phyloP scores from a whole-genome alignment of 306 rosid genomes.

The Phaseolus lunatus region DNA sequence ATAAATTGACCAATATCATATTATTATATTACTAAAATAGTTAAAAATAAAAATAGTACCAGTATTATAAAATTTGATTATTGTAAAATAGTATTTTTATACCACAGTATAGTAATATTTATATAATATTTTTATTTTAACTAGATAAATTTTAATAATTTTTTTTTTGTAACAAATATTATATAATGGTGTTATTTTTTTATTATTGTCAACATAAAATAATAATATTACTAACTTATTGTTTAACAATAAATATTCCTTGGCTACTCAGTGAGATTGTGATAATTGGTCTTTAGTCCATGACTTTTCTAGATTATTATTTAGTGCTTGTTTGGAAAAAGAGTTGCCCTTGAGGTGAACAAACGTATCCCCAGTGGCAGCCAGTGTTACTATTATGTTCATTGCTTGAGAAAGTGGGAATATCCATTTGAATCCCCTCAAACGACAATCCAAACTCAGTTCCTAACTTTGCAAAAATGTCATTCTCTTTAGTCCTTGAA shows the following conservation, averaged over 20 bases:
- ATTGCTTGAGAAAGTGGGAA: not conserved
- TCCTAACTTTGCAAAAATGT: not conserved
- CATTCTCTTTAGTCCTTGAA: not conserved
- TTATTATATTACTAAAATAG: constrained; percentile 1
- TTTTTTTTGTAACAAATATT: not conserved
- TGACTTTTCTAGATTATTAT: not conserved
- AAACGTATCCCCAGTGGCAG: not conserved
- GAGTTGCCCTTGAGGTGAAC: not conserved
- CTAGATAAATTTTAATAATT: not conserved
- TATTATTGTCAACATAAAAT: not conserved
- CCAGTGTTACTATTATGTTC: not conserved
- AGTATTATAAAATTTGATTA: not conserved
- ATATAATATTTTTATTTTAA: not conserved
- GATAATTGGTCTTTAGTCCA: not conserved
- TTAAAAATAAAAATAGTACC: constrained; percentile 1
- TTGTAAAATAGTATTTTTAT: not conserved
- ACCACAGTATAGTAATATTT: not conserved
- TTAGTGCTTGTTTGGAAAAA: not conserved
- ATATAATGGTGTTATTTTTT: constrained; percentile 1
- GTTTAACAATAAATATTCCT: not conserved
- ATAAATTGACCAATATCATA: not conserved
- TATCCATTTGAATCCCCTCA: not conserved
- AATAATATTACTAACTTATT: not conserved
- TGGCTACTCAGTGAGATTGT: not conserved
- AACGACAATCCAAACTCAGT: not conserved